phyloP scores from a whole-genome alignment of 108 stramenopile genomes.

The Cyclotella choctawhatcheeana region DNA sequence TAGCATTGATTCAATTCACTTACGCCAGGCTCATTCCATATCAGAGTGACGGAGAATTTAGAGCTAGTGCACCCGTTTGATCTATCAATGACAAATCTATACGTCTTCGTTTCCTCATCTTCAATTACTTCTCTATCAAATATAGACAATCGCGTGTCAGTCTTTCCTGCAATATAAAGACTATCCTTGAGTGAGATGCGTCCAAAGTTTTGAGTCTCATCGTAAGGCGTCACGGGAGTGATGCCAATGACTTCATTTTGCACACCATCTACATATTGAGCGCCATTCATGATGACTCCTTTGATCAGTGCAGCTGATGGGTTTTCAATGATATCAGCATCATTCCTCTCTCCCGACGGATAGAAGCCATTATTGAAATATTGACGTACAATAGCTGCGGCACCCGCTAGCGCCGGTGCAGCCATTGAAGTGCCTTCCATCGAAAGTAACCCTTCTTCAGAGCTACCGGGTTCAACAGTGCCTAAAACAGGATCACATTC shows the following conservation, averaged over 20 bases:
- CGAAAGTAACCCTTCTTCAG: constrained; percentile 27
- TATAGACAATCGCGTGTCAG: not conserved
- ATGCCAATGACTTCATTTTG: not conserved
- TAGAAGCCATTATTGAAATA: constrained; percentile 65
- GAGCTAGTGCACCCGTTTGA: constrained; percentile 16
- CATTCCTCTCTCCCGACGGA: constrained; percentile 41
- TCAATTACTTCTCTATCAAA: constrained; percentile 8
- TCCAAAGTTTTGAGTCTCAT: constrained; percentile 5
- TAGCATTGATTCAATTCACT: not conserved
- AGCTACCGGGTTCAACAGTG: not conserved
- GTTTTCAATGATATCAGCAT: constrained; percentile 31
- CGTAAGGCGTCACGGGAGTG: constrained; percentile 2
- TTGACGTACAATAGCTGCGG: constrained; percentile 68
- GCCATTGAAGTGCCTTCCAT: constrained; percentile 57
- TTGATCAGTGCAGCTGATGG: constrained; percentile 65
- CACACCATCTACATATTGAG: constrained; percentile 16
- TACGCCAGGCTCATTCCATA: constrained; percentile 22
- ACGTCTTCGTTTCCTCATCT: not conserved
- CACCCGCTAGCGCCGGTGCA: constrained; percentile 62
- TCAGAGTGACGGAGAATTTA: constrained; percentile 16
- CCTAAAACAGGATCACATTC: constrained; percentile 17
- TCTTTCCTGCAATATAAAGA: constrained; percentile 18
- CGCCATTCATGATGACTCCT: constrained; percentile 63
- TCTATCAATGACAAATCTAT: constrained; percentile 18
- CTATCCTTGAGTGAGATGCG: constrained; percentile 9